Conservation (phyloP, 2,329 filamentous ascomycete genomes). For the Colletotrichum zoysiae region DNA sequence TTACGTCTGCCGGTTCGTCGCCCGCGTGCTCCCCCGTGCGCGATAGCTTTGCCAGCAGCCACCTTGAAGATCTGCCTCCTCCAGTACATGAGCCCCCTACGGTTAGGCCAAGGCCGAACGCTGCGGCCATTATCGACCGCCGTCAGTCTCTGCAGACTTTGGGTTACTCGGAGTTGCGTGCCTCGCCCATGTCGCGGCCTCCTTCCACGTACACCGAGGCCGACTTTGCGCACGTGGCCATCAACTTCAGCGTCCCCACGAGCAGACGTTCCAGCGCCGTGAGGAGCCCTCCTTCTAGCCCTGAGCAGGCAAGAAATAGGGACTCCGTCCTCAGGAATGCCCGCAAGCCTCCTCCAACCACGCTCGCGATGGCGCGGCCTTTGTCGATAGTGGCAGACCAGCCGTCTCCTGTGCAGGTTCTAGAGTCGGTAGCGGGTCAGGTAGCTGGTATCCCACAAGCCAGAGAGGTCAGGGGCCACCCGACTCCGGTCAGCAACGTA, state of each 20-base stretch:
- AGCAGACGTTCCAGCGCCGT: constrained; percentile 60
- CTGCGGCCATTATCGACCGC: constrained; percentile 63
- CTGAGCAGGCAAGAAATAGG: constrained; percentile 42
- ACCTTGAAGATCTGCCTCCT: constrained; percentile 40
- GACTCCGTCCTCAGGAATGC: constrained; percentile 46
- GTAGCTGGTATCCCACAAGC: background rate
- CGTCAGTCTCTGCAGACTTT: constrained; percentile 65
- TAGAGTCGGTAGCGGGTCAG: constrained; percentile 25
- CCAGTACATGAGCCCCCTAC: constrained; percentile 42
- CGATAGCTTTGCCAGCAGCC: constrained; percentile 61
- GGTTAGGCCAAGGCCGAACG: constrained; percentile 63
- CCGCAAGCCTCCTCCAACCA: constrained; percentile 59
- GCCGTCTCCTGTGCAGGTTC: constrained; percentile 57
- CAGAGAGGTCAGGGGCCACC: background rate
- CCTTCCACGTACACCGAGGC: constrained; percentile 47
- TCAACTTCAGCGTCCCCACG: constrained; percentile 67
- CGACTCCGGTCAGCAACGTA: background rate
- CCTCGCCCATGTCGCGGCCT: constrained; percentile 45
- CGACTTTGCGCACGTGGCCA: constrained; percentile 47
- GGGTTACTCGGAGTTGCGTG: constrained; percentile 57
- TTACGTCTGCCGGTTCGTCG: constrained; percentile 71
- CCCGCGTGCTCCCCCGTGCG: constrained; percentile 68
- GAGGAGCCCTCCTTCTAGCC: constrained; percentile 46
- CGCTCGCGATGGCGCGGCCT: constrained; percentile 62
- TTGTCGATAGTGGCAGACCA: constrained; percentile 68